Conservation (phyloP, 2,329 filamentous ascomycete genomes). For the Cadophora sp. region DNA sequence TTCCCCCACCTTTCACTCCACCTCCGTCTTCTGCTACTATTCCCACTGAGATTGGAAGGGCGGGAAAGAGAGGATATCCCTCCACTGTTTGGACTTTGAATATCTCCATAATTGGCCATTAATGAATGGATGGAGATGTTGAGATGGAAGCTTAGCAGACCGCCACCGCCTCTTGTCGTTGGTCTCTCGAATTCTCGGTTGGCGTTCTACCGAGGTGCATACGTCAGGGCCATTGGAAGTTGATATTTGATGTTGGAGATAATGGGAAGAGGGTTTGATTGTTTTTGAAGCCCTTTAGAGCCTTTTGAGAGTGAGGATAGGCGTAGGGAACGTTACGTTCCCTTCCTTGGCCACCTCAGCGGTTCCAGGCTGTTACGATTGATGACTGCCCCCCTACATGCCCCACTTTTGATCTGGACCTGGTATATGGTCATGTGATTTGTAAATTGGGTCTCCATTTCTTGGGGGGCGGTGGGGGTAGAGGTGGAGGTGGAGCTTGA, state of each 20-base stretch:
- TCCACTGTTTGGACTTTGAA: slow-evolving; percentile 19
- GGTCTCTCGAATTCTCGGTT: background rate
- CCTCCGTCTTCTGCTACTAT: no score
- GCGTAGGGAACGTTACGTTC: slow-evolving; percentile 7
- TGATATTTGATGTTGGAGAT: background rate
- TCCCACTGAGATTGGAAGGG: background rate
- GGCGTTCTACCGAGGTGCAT: slow-evolving; percentile 15
- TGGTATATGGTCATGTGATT: background rate
- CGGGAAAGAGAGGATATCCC: background rate
- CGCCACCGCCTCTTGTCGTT: background rate
- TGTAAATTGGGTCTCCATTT: background rate
- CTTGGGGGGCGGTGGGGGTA: no score
- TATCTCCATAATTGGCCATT: slow-evolving; percentile 9
- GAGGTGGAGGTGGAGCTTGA: no score
- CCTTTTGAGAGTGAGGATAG: no score
- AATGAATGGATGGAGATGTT: background rate
- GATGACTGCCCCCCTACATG: background rate
- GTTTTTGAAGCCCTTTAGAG: background rate
- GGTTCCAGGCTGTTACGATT: background rate
- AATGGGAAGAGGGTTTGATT: no score
- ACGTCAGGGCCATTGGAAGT: background rate
- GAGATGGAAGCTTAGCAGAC: background rate
- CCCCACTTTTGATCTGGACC: slow-evolving; percentile 5
- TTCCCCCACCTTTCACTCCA: background rate
- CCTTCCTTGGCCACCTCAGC: background rate